Base-by-base conservation (phyloP, 495 filamentous ascomycete species). In the Hamigera avellanea region DNA sequence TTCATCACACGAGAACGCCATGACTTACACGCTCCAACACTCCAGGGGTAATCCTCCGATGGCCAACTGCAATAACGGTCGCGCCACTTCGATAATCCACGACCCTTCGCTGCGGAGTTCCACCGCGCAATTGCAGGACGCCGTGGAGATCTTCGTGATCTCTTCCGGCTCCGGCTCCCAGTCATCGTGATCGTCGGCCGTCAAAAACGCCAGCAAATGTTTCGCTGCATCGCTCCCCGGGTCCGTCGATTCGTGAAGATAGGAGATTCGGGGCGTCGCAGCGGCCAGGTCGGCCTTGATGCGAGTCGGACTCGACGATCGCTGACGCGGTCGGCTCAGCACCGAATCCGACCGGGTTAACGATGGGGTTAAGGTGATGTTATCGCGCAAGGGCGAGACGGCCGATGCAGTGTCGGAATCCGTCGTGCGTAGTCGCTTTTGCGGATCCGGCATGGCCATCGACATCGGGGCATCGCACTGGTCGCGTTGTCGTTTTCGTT, bases 1-100 rank as follows among this genome's bases (percentile, higher is more conserved):
- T n/a, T n/a, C n/a, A n/a, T n/a, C n/a, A n/a, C n/a, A n/a, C n/a
- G n/a, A n/a, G n/a, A n/a, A n/a, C n/a, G n/a, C n/a, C n/a, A n/a
- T n/a, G n/a, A 38, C 31, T 26, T 43, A 43, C 36, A 43, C 41
- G 19, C 36, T 35, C 41, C 41, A 43, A 14, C 17, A 39, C 19
- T 43, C 41, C 17, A 43, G 14, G 1, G 30, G 25, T 5, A 29
- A 17, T 1, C 16, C 31, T 5, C 15, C 31, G 28, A 43, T 39
- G 5, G 36, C 41, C 14, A 31, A 14, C 2, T 26, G 8, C 12
- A 43, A 26, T 10, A 39, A 7, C 1, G 41, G 41, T 7, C 31
- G 36, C 12, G 15, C 27, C 9, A 35, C 32, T 2, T 39, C 36
- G 14, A 39, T 43, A 5, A 43, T 7, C 41, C 41, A 43, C 8